Percentiles rank a stretch among this genome's conserved stretches.
Conservation (phyloP, 2,329 filamentous ascomycete genomes). For the Sporothrix phasma region DNA sequence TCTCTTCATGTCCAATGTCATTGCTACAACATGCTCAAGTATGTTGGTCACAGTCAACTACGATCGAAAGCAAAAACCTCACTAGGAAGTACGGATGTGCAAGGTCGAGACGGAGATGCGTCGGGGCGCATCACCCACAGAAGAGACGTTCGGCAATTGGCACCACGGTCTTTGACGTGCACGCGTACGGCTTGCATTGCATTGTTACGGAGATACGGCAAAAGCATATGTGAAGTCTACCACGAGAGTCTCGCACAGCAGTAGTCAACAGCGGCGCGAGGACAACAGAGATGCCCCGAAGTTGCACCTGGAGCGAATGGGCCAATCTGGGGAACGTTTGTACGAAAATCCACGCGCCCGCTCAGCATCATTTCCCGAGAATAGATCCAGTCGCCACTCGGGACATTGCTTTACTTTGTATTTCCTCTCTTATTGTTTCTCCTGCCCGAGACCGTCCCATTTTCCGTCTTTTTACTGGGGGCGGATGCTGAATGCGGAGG, state of each 20-base stretch:
- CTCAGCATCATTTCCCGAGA: too few species aligned
- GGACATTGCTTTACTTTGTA: background rate
- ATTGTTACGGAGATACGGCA: background rate
- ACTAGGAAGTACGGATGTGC: background rate
- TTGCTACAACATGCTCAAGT: background rate
- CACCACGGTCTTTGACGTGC: background rate
- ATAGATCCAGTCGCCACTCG: background rate
- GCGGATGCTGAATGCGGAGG: background rate
- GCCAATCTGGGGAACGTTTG: background rate
- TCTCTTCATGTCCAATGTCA: background rate
- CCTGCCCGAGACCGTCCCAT: too few species aligned
- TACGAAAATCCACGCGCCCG: background rate
- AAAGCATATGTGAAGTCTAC: background rate
- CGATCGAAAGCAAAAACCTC: background rate
- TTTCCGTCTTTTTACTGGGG: background rate
- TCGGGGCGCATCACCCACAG: too few species aligned
- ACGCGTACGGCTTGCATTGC: background rate
- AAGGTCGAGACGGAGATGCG: background rate
- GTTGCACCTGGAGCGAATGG: background rate
- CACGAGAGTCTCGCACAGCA: too few species aligned
- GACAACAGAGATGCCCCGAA: background rate
- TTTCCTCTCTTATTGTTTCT: background rate
- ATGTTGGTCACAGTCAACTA: background rate
- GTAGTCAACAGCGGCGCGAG: background rate
- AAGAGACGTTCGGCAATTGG: too few species aligned